Base-by-base conservation (phyloP, 768 basidiomycete genomes). In the Leccinum sublutescens region DNA sequence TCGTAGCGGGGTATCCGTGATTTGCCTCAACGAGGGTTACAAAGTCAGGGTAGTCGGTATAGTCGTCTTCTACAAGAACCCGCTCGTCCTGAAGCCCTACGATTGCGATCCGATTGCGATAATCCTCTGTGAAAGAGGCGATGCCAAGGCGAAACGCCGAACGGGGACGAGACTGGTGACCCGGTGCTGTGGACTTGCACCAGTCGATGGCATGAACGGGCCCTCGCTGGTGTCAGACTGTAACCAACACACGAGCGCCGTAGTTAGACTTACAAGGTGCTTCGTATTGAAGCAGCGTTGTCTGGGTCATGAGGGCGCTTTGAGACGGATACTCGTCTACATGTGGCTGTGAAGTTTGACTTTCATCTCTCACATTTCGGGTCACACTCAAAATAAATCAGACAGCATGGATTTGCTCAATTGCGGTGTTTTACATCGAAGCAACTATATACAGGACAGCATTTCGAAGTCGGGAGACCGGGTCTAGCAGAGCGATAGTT, bases 1-100 rank as follows among this genome's bases (percentile, higher is more conserved):
- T 89, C 14, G 95, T 98, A 10, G 93, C 92, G 17, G 97, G 97
- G 76, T 96, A 98, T 49, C 91, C 89, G 63, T 97, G 91, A 62
- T 85, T 82, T 2, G 88, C 85, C 64, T 91, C 87, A 59, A 92
- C 93, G 21, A 95, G 82, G 5, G 88, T 88, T 43, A 88, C 85
- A 71, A 96, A 97, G 76, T 95, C 91, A 9, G 89, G 83, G 68
- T 92, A 91, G 70, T 89, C 86, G 40, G 83, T 84, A 67, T 85
- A 89, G 68, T 93, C 88, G 64, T 93, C 90, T 65, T 92, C 90
- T 4, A 90, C 88, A 12, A 94, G 81, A n/a, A 91, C 88, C 27
- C 89, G 85, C 66, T 95, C 93, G 64, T 93, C 92, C 67, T 89
- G 87, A 58, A 91, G 80, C 2, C 89, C 89, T 27, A 89, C 79